Evolutionary conservation across 345 rosid genomes (phyloP).

Genomic region (Durio zibethinus): DNA sequence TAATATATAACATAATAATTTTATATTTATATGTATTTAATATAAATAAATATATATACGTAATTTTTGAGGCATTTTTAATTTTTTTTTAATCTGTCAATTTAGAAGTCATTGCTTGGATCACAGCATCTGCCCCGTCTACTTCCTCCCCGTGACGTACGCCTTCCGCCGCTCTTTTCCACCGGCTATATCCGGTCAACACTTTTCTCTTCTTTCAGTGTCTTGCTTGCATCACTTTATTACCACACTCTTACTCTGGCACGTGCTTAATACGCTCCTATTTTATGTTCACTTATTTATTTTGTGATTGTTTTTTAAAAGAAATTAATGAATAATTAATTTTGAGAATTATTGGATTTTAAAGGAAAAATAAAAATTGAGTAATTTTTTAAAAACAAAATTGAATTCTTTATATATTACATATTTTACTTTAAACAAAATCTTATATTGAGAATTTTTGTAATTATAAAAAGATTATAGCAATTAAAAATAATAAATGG

Average conservation of each 20-base stretch:
- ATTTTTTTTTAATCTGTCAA: not conserved
- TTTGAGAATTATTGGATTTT: not conserved
- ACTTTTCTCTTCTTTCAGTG: not conserved
- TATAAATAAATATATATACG: no score
- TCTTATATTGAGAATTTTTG: not conserved
- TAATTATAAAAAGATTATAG: not conserved
- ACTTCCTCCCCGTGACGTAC: slow-evolving; percentile 41
- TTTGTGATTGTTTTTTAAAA: not conserved
- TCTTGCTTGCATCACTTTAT: not conserved
- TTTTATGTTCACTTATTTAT: not conserved
- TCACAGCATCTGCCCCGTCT: slow-evolving; percentile 14
- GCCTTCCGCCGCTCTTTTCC: slow-evolving; percentile 33
- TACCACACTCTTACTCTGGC: not conserved
- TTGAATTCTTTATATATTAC: not conserved
- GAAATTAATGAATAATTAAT: not conserved
- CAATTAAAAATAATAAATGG: not conserved
- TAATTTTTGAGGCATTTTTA: no score
- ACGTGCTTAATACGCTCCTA: not conserved
- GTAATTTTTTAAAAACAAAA: not conserved
- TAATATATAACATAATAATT: no score
- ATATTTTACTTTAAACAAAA: not conserved
- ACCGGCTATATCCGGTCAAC: slow-evolving; percentile 37
- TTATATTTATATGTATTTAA: no score
- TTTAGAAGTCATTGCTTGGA: slow-evolving; percentile 6
- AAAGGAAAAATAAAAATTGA: not conserved